phyloP scores from a whole-genome alignment of 179 eudicot genomes.

The Dionaea muscipula region DNA sequence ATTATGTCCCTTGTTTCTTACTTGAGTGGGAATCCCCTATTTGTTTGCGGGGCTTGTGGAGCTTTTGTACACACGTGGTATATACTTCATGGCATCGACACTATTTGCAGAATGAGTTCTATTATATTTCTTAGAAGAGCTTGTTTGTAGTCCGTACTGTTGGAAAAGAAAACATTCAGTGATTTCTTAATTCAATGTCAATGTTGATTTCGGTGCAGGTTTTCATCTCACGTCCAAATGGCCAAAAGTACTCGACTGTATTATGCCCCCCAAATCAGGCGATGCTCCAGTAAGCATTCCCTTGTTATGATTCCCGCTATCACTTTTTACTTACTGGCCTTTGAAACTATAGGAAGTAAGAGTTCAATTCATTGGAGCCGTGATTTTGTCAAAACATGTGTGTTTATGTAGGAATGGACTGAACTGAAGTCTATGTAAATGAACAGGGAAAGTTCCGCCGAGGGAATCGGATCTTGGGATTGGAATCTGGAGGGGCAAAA shows the following conservation, averaged over 20 bases:
- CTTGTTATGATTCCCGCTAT: neutral
- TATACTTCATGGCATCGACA: too few relatives aligned
- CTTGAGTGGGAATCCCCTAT: too few relatives aligned
- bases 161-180: neutral
- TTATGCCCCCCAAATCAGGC: slow-evolving; percentile 60
- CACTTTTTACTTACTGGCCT: too few relatives aligned
- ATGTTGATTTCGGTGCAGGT: slow-evolving; percentile 33
- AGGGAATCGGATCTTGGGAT: slow-evolving; percentile 95
- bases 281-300: slow-evolving; percentile 44
- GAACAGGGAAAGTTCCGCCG: slow-evolving; percentile 49
- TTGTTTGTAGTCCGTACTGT: neutral
- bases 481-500: slow-evolving; percentile 97
- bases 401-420: too few relatives aligned
- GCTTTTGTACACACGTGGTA: too few relatives aligned
- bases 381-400: neutral
- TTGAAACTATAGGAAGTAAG: too few relatives aligned
- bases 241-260: slow-evolving; percentile 65
- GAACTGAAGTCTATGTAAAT: too few relatives aligned
- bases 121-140: too few relatives aligned
- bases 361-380: neutral
- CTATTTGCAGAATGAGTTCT: too few relatives aligned
- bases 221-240: slow-evolving; percentile 76
- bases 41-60: too few relatives aligned
- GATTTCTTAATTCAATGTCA: neutral
- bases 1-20: too few relatives aligned